Evolutionary conservation across 176 grass and related monocot species (phyloP), one percentile per base, ranked within the genome.

Genomic region (Urochloa ruziziensis): DNA sequence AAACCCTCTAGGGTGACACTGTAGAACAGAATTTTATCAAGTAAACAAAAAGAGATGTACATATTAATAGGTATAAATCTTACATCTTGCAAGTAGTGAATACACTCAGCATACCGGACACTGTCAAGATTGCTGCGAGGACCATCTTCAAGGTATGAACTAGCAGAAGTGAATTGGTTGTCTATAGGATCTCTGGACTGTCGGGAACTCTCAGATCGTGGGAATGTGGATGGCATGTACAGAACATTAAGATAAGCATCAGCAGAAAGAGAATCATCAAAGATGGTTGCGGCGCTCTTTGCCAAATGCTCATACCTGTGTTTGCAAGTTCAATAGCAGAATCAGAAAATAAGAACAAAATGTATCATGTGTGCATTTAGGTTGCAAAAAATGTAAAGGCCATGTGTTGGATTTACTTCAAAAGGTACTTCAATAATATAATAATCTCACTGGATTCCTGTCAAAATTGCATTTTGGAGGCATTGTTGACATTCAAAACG

Each of bases 201-300:
- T 27, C 90, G 90, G 28, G 92, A 88, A 21, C 83, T 86, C 90
- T 97, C 95, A 67, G 90, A 98, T 75, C 92, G 90, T 65, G 95
- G 95, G 62, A 98, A 91, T 39, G 95, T 98, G 17, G 95, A 93
- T 82, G 95, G 92, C 92, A 98, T 93, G 67, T 95, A 95, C 42
- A 98, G 77, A 88, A 98, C 86, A 86, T 95, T 98, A 44, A 98
- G 90, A 61, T 98, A 98, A 67, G 96, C 82, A 91, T 98, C 96
- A 48, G 96, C 96, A 90, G 96, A 98, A 58, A 98, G 92, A 77
- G 96, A 98, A 84, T 98, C 96, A 88, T 98, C 96, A 23, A 95
- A 92, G 66, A 98, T 95, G 77, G 90, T 93, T 62, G 86, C 86
- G 1, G 92, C 96, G 64, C 91, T 98, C 91, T 91, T 93, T 47